phyloP scores from a whole-genome alignment of 2,329 filamentous ascomycete species.

The Paecilomyces formosus region DNA sequence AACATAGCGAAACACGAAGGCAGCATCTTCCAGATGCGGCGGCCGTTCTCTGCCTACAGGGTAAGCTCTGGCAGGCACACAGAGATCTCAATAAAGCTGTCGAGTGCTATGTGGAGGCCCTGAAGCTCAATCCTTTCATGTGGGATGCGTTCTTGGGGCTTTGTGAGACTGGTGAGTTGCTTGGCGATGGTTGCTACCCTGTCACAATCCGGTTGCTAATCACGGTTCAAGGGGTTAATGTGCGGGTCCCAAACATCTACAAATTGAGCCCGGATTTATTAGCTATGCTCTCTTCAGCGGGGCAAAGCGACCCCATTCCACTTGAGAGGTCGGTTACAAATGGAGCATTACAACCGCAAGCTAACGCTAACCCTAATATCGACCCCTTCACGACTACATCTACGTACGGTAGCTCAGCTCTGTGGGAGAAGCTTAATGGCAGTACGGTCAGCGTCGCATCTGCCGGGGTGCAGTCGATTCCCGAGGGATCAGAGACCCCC shows the following conservation, averaged over 20 bases:
- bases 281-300: constrained; percentile 36
- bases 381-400: constrained; percentile 36
- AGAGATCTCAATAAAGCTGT: constrained; percentile 76
- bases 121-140: constrained; percentile 91
- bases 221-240: constrained; percentile 58
- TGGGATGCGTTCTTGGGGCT: constrained; percentile 93
- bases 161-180: constrained; percentile 61
- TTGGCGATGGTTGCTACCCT: not conserved
- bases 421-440: constrained; percentile 44
- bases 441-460: constrained; percentile 36
- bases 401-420: constrained; percentile 34
- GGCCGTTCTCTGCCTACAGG: constrained; percentile 73
- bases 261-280: constrained; percentile 61
- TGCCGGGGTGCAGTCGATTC: constrained; percentile 22
- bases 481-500: constrained; percentile 59
- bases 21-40: constrained; percentile 74
- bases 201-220: not conserved
- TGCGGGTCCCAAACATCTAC: constrained; percentile 82
- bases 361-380: constrained; percentile 26
- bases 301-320: constrained; percentile 21
- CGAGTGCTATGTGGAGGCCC: constrained; percentile 75
- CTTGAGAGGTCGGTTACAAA: constrained; percentile 26
- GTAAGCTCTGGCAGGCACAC: constrained; percentile 77
- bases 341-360: constrained; percentile 28
- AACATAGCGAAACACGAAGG: constrained; percentile 68